Base-by-base conservation (phyloP, 768 basidiomycete species). In the Lactarius deliciosus region DNA sequence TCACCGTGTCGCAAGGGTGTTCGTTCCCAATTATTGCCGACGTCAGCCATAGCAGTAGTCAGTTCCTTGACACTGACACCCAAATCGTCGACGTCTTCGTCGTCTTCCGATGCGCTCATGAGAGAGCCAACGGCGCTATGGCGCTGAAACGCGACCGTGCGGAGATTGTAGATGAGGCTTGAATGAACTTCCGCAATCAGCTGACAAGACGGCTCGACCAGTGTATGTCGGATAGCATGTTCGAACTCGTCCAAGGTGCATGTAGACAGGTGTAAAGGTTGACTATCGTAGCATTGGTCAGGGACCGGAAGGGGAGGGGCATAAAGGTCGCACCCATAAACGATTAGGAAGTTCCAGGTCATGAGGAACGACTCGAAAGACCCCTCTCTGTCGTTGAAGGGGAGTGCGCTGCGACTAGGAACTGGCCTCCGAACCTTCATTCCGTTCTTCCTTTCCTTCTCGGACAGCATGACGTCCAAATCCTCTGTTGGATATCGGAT, bases 191-290 rank as follows among this genome's bases (percentile, higher is more conserved):
- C 97, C 60, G 86, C 86, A 53, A 98, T 83, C 55, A 99, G 80
- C 20, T 82, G 72, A 72, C 94, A 96, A 3, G 88, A 83, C 3
- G 86, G 81, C 61, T 96, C 91, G 57, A 77, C 66, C 57, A 81
- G 76, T 36, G 85, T 81, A 77, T 98, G 96, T 58, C 89, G 88
- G 36, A 98, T 80, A 0, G 95, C 90, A 65, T 87, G 84, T 73
- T 95, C 94, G 74, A 90, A 92, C 73, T 98, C 96, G 75, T 99
- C 97, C 72, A 99, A 80, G 0, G 95, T 89, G 75, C 98, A 92
- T 15, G 88, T 80, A 15, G 96, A 96, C 20, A 99, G 77, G 68
- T 91, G 88, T 18, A 98, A 81, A 1, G 96, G 90, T 82, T 90
- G 88, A 6, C 96, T 50, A 38, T 50, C 28, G 30, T 54, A 20